A percentile compares a stretch with the other conserved stretches of the same genome.
Conservation (phyloP, 2,329 filamentous ascomycete genomes). For the Aspergillus tubingensis region DNA sequence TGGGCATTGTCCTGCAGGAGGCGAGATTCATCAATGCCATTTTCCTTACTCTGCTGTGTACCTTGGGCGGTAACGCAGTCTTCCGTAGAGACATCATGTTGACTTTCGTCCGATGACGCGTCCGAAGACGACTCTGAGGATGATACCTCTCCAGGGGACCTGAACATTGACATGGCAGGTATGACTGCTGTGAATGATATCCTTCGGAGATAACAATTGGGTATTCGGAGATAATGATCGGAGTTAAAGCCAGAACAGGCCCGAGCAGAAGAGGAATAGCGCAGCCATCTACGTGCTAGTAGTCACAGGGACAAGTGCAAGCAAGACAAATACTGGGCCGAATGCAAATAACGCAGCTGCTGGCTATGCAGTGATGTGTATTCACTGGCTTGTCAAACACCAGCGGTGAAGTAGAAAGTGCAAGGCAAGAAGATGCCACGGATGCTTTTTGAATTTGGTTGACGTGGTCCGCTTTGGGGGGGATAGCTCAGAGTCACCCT, state of each 20-base stretch:
- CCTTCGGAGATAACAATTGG: background rate
- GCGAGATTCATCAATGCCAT: conserved; percentile 9
- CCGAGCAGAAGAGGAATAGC: background rate
- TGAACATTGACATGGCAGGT: conserved; percentile 44
- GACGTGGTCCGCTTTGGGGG: background rate
- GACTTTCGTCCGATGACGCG: conserved; percentile 31
- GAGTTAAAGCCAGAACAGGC: background rate
- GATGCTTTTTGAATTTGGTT: conserved; percentile 4
- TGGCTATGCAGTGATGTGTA: too few relatives aligned
- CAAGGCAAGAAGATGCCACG: conserved; percentile 3
- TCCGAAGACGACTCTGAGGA: conserved; percentile 44
- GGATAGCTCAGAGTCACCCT: conserved; percentile 10
- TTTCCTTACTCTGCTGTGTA: conserved; percentile 1
- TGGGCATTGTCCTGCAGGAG: conserved; percentile 6
- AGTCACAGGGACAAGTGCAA: background rate
- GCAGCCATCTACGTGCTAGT: conserved; percentile 4
- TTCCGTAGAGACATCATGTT: conserved; percentile 18
- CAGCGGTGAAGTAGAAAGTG: background rate
- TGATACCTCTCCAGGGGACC: conserved; percentile 40
- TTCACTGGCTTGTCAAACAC: background rate
- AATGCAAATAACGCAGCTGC: background rate
- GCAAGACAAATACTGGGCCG: background rate
- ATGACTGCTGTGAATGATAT: background rate
- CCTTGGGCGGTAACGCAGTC: background rate
- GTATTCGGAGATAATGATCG: background rate